Conservation (phyloP, 106 monocot species). For the Amphibolis antarctica region DNA sequence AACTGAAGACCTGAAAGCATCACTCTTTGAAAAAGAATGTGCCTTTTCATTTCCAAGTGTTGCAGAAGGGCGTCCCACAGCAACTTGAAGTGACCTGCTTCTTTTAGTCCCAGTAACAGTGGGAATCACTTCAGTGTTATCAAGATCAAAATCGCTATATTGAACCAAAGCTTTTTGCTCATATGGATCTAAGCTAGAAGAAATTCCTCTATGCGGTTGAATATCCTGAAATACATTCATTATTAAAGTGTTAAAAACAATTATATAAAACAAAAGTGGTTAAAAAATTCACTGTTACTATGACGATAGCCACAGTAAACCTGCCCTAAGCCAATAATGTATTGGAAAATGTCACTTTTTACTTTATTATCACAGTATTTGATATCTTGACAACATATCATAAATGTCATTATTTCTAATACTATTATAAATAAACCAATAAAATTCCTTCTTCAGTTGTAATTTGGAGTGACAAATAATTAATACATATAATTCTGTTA, state of each 20-base stretch:
- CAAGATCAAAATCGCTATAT: slow-evolving; percentile 11
- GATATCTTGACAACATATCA: too few relatives aligned
- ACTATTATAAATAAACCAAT: too few relatives aligned
- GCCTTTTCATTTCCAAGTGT: slow-evolving; percentile 2
- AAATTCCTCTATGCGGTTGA: slow-evolving; percentile 8
- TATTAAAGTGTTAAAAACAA: neutral
- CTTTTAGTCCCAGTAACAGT: slow-evolving; percentile 7
- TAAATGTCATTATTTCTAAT: too few relatives aligned
- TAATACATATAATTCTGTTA: too few relatives aligned
- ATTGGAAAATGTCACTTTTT: neutral
- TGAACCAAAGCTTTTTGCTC: slow-evolving; percentile 8
- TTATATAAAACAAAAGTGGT: neutral
- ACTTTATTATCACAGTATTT: too few relatives aligned
- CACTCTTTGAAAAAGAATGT: slow-evolving; percentile 1
- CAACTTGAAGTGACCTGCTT: slow-evolving; percentile 8
- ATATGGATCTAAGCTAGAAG: slow-evolving; percentile 9
- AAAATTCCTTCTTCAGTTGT: too few relatives aligned
- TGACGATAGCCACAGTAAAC: neutral
- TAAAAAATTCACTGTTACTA: neutral
- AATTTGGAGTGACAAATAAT: too few relatives aligned
- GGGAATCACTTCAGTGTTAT: slow-evolving; percentile 15
- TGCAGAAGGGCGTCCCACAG: slow-evolving; percentile 1
- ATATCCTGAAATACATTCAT: slow-evolving; percentile 4
- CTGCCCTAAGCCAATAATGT: neutral
- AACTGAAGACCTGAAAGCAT: neutral